A percentile compares a stretch with the other conserved stretches of the same genome.
These are phyloP conservation scores for Gymnopilus dilepis DNA, from an alignment of 768 basidiomycete genomes.

Conservation along the genomic window DNA sequence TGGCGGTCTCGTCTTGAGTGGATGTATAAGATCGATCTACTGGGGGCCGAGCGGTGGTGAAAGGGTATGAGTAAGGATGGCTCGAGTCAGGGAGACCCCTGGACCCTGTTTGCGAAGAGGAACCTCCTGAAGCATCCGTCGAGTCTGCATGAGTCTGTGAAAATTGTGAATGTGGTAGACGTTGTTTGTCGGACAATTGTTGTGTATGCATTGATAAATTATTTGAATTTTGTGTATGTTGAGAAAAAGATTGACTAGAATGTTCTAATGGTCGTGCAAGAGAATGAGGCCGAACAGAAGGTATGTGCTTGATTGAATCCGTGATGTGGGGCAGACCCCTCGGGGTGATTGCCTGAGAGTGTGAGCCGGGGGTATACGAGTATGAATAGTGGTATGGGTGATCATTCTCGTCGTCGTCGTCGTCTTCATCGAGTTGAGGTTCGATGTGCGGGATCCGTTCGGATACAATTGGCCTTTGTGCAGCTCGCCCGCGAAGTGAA, in stretches of 20 bases:
- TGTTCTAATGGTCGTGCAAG: conserved; percentile 1
- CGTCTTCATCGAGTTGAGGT: conserved; percentile 19
- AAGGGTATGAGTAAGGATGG: not conserved
- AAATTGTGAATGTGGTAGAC: not conserved
- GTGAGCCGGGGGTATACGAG: conserved; percentile 9
- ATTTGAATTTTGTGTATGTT: not conserved
- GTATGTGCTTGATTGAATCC: not conserved
- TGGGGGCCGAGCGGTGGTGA: not conserved
- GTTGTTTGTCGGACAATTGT: not conserved
- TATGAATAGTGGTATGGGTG: conserved; percentile 21
- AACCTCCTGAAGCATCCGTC: not conserved
- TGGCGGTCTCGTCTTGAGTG: not conserved
- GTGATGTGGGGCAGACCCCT: conserved; percentile 13
- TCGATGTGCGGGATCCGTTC: conserved; percentile 10
- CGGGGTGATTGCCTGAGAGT: conserved; percentile 21
- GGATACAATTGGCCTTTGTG: not conserved
- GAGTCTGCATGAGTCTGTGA: not conserved
- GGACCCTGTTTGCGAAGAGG: not conserved
- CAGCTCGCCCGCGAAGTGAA: conserved; percentile 3
- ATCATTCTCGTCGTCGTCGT: conserved; percentile 15
- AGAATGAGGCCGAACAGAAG: not conserved
- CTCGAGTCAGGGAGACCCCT: not conserved
- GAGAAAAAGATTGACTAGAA: not conserved
- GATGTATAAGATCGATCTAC: not conserved
- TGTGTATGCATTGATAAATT: not conserved